Evolutionary conservation across 2,329 filamentous ascomycete species (phyloP).

Genomic region (Bertia moriformis): DNA sequence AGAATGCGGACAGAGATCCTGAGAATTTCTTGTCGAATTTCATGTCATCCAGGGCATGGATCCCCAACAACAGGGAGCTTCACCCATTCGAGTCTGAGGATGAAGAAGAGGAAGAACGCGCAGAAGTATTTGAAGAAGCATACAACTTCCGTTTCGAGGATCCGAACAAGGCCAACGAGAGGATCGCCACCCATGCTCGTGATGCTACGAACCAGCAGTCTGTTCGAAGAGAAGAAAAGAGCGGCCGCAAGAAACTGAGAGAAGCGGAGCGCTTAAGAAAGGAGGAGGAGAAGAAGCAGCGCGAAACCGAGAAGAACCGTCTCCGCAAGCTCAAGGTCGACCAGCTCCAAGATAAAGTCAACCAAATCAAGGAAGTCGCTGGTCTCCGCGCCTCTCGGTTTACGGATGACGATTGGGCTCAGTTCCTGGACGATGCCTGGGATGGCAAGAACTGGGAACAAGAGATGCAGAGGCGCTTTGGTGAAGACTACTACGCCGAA

Average conservation of each 20-base stretch:
- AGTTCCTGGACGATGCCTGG: slow-evolving; percentile 53
- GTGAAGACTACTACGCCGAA: slow-evolving; percentile 53
- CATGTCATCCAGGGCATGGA: slow-evolving; percentile 57
- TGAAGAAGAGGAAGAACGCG: slow-evolving; percentile 41
- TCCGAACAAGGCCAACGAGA: slow-evolving; percentile 49
- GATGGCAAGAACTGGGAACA: slow-evolving; percentile 54
- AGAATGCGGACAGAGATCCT: slow-evolving; percentile 52
- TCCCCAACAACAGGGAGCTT: slow-evolving; percentile 37
- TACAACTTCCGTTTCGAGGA: slow-evolving; percentile 66
- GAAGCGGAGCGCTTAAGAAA: neutral
- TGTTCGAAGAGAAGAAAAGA: slow-evolving; percentile 50
- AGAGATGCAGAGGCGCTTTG: slow-evolving; percentile 56
- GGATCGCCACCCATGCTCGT: slow-evolving; percentile 52
- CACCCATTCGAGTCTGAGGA: slow-evolving; percentile 59
- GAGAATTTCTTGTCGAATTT: slow-evolving; percentile 61
- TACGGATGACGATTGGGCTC: slow-evolving; percentile 49
- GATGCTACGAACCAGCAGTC: slow-evolving; percentile 51
- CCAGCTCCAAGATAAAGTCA: slow-evolving; percentile 54
- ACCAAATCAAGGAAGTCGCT: slow-evolving; percentile 53
- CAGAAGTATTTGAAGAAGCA: slow-evolving; percentile 55
- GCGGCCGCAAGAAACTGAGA: slow-evolving; percentile 21
- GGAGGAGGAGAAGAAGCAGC: slow-evolving; percentile 29
- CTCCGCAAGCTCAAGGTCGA: slow-evolving; percentile 56
- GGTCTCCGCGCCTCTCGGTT: slow-evolving; percentile 33
- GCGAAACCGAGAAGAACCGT: slow-evolving; percentile 49